Percentiles rank a stretch among this genome's conserved stretches.
Conservation (phyloP, 1,284 basidiomycete genomes). For the Lentinula novae-zelandiae region DNA sequence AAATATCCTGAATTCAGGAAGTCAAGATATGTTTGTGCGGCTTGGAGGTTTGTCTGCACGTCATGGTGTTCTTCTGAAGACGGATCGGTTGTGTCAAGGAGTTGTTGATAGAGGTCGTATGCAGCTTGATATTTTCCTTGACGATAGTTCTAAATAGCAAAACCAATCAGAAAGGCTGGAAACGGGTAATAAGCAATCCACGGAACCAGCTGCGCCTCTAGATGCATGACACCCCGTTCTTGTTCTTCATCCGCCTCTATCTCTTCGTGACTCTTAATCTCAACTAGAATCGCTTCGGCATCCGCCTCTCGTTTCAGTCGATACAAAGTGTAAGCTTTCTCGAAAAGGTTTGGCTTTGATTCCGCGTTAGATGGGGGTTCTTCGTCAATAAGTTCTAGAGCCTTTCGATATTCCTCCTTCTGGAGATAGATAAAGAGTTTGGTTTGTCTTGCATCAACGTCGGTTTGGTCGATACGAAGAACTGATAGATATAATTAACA, state of each 20-base stretch:
- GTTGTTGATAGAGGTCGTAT: constrained; percentile 72
- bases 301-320: constrained; percentile 72
- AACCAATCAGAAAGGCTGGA: constrained; percentile 1
- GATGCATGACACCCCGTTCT: constrained; percentile 67
- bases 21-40: constrained; percentile 75
- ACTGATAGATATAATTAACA: constrained; percentile 42
- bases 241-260: constrained; percentile 29
- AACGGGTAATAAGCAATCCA: neutral
- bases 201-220: constrained; percentile 82
- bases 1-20: constrained; percentile 74
- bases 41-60: constrained; percentile 77
- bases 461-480: constrained; percentile 61
- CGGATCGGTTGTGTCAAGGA: constrained; percentile 74
- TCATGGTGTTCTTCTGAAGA: constrained; percentile 85
- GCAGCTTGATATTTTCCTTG: constrained; percentile 70
- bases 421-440: constrained; percentile 83
- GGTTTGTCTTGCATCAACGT: constrained; percentile 71
- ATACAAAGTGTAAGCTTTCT: constrained; percentile 80
- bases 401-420: constrained; percentile 70
- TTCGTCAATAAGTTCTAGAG: constrained; percentile 45
- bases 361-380: constrained; percentile 22
- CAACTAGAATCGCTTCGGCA: constrained; percentile 50
- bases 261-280: constrained; percentile 41
- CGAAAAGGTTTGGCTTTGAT: constrained; percentile 45
- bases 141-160: constrained; percentile 60